phyloP scores from a whole-genome alignment of 805 yeast species.

The Cyberlindnera bimundalis region DNA sequence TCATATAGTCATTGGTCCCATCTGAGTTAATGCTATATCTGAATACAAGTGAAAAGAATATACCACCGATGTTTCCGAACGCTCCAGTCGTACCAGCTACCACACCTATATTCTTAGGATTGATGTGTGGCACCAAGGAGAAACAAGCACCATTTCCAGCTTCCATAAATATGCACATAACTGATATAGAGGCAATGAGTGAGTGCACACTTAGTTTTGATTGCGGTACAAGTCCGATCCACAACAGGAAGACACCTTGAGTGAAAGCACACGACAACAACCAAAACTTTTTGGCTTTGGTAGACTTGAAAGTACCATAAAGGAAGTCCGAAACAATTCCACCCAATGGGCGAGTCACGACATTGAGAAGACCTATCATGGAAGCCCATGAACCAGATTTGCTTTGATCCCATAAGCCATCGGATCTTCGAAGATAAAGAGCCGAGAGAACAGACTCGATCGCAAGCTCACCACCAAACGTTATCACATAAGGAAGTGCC shows the following conservation, averaged over 20 bases:
- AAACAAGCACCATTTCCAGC: slow-evolving; percentile 39
- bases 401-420: slow-evolving; percentile 21
- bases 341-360: slow-evolving; percentile 31
- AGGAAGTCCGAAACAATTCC: slow-evolving; percentile 30
- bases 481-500: slow-evolving; percentile 27
- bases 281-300: slow-evolving; percentile 34
- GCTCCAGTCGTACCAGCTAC: slow-evolving; percentile 37
- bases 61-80: slow-evolving; percentile 36
- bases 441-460: slow-evolving; percentile 28
- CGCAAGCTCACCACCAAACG: slow-evolving; percentile 34
- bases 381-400: slow-evolving; percentile 32
- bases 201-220: slow-evolving; percentile 26
- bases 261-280: slow-evolving; percentile 29
- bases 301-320: slow-evolving; percentile 28
- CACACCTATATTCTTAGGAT: slow-evolving; percentile 34
- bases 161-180: slow-evolving; percentile 35
- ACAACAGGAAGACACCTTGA: slow-evolving; percentile 33
- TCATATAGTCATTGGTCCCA: slow-evolving; percentile 30
- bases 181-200: slow-evolving; percentile 30
- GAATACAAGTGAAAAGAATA: slow-evolving; percentile 34
- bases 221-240: slow-evolving; percentile 32
- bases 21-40: slow-evolving; percentile 26
- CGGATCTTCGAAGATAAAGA: slow-evolving; percentile 22
- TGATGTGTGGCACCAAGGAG: slow-evolving; percentile 34
- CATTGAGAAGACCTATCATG: slow-evolving; percentile 32